Base-by-base conservation (phyloP, 257 asterid species). In the Nicotiana attenuata region DNA sequence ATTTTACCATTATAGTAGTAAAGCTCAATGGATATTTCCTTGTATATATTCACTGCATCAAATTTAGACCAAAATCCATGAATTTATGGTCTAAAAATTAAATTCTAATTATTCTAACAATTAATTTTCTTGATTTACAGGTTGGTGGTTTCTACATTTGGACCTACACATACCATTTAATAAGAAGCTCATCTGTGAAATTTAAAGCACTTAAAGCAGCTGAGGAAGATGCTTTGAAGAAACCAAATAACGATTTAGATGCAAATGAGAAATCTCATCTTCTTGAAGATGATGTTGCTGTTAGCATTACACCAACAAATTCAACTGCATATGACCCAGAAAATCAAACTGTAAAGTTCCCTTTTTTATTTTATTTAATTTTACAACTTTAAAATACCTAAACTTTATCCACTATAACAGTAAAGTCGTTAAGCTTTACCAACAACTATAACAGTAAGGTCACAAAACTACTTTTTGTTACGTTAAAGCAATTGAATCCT, bases 71-170 rank as follows among this genome's bases (percentile, higher is more conserved):
- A 38, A 38, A 0, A 38, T 38, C 10, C 50, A 41, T 41, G 50
- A 7, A 41, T 41, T 38, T 38, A 0, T 41, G 50, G 50, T 41
- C 50, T 41, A 7, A 1, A 8, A 41, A 41, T 41, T 2, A 41
- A 7, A 2, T 8, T 41, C 13, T 41, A 41, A 41, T 41, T 56
- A 41, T 41, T 56, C 29, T 56, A 26, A 14, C 19, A 10, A 7
- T 3, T 59, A 53, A 59, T 10, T 75, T 81, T 57, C 41, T 84
- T 85, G 73, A 7, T 69, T 81, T 38, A 55, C 88, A 93, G 98
- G 90, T 92, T 26, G 97, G 98, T 17, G 87, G 94, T 4, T 88
- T 94, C 87, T 94, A 87, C 93, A 89, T 92, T 80, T 94, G 98
- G 98, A 94, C 98, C 5, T 86, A 84, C 69, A 85, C 91, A 15